Conservation (phyloP, 1,284 basidiomycete genomes). For the Cryptococcus jaspeensis region DNA sequence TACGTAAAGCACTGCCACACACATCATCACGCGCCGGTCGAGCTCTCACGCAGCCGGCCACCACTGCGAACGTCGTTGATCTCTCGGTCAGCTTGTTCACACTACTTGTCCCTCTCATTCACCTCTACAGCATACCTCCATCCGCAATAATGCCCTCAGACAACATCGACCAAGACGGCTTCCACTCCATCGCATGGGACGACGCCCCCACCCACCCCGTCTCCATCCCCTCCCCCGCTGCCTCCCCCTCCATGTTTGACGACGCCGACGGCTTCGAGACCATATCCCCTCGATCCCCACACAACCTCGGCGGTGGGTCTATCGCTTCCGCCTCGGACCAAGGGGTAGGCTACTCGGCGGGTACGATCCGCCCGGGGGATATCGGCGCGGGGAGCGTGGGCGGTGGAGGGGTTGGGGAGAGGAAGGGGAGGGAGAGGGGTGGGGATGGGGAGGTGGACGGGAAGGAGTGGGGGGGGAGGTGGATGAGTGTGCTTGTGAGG, state of each 20-base stretch:
- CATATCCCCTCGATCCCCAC: constrained; percentile 29
- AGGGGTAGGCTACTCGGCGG: background rate
- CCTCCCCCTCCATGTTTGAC: constrained; percentile 18
- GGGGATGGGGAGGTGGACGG: constrained; percentile 19
- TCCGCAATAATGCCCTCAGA: constrained; percentile 20
- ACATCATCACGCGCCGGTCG: too few relatives aligned
- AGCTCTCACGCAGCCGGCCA: too few relatives aligned
- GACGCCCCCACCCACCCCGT: constrained; percentile 33
- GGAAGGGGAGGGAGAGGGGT: constrained; percentile 7
- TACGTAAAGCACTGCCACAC: too few relatives aligned
- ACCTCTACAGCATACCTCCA: background rate
- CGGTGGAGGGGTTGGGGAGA: background rate
- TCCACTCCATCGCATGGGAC: constrained; percentile 49
- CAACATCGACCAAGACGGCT: constrained; percentile 45
- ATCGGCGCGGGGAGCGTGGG: background rate
- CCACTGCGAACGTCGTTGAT: background rate
- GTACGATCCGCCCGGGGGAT: background rate
- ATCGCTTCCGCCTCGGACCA: background rate
- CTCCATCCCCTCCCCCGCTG: background rate
- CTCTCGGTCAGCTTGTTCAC: background rate
- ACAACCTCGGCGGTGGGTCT: background rate
- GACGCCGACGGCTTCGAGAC: constrained; percentile 46
- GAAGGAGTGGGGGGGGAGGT: constrained; percentile 71
- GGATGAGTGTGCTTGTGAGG: constrained; percentile 77
- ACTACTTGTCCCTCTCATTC: background rate